Evolutionary conservation across 2,329 filamentous ascomycete genomes (phyloP).

Genomic region (Pseudocercospora eumusae): DNA sequence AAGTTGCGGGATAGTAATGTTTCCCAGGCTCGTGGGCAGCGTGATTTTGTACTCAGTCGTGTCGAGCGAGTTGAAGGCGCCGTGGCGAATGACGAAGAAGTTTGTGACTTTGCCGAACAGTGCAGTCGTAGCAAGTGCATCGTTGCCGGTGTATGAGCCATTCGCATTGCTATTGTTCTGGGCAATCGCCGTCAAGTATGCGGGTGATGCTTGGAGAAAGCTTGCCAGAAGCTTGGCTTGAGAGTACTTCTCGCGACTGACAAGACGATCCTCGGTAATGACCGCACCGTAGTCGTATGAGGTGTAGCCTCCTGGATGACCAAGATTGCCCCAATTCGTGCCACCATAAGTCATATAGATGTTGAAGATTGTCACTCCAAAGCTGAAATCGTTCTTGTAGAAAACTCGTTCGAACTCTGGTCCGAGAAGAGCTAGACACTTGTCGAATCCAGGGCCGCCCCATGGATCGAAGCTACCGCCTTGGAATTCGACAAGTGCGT

Average conservation of each 20-base stretch:
- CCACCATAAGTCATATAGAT: constrained; percentile 79
- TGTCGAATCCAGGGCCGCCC: constrained; percentile 69
- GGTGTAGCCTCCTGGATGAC: constrained; percentile 62
- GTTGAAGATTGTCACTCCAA: constrained; percentile 66
- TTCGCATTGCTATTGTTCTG: constrained; percentile 50
- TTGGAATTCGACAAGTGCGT: constrained; percentile 60
- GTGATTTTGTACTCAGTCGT: constrained; percentile 65
- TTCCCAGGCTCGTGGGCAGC: constrained; percentile 61
- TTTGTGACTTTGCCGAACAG: constrained; percentile 56
- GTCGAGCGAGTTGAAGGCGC: constrained; percentile 61
- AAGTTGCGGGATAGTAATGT: constrained; percentile 60
- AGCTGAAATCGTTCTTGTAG: constrained; percentile 59
- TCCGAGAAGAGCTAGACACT: constrained; percentile 66
- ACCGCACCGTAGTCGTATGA: constrained; percentile 63
- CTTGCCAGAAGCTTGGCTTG: constrained; percentile 76
- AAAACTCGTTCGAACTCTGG: constrained; percentile 76
- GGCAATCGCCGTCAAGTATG: constrained; percentile 64
- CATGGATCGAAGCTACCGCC: constrained; percentile 67
- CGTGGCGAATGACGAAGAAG: constrained; percentile 67
- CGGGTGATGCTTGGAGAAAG: constrained; percentile 71
- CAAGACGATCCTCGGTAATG: constrained; percentile 68
- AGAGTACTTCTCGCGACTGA: constrained; percentile 74
- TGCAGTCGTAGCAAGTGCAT: constrained; percentile 61
- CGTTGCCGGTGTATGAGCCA: constrained; percentile 56
- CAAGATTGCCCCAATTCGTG: constrained; percentile 81